A percentile compares a stretch with the other conserved stretches of the same genome.
Conservation (phyloP, 2,329 filamentous ascomycete genomes). For the Coleophoma eucalyptorum region DNA sequence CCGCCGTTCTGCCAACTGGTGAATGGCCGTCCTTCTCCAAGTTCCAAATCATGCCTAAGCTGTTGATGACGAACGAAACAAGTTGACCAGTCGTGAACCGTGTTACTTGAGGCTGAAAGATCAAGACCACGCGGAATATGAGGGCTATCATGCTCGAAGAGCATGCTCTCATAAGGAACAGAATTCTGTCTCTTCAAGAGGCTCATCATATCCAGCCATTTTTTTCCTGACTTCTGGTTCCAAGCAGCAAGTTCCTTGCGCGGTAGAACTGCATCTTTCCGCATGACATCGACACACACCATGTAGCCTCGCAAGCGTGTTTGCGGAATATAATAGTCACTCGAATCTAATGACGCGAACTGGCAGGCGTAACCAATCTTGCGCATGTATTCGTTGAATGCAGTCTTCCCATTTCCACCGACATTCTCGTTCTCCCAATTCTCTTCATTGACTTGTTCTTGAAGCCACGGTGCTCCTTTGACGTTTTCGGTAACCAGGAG, state of each 20-base stretch:
- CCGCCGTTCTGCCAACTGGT: slow-evolving; percentile 57
- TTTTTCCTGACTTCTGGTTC: background rate
- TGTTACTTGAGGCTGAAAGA: slow-evolving; percentile 24
- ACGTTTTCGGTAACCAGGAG: slow-evolving; percentile 75
- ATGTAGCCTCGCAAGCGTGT: slow-evolving; percentile 60
- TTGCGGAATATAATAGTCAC: slow-evolving; percentile 71
- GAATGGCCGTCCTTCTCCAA: slow-evolving; percentile 53
- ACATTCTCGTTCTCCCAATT: background rate
- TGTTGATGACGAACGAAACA: slow-evolving; percentile 58
- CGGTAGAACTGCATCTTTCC: background rate
- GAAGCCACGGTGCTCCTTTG: slow-evolving; percentile 51
- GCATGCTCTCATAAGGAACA: slow-evolving; percentile 56
- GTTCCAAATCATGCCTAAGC: slow-evolving; percentile 41
- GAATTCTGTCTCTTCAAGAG: slow-evolving; percentile 49
- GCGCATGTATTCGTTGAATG: slow-evolving; percentile 13
- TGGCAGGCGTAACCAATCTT: slow-evolving; percentile 50
- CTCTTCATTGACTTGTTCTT: slow-evolving; percentile 21
- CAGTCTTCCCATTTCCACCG: background rate
- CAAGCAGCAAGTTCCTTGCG: background rate
- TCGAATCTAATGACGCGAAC: slow-evolving; percentile 56
- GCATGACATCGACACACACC: slow-evolving; percentile 44
- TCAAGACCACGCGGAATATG: background rate
- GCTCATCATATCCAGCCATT: slow-evolving; percentile 5
- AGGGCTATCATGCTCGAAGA: slow-evolving; percentile 26
- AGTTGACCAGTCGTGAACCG: slow-evolving; percentile 43